Percentiles rank a stretch among this genome's conserved stretches.
phyloP scores from a whole-genome alignment of 768 basidiomycete genomes.

The Phanerochaete sordida region DNA sequence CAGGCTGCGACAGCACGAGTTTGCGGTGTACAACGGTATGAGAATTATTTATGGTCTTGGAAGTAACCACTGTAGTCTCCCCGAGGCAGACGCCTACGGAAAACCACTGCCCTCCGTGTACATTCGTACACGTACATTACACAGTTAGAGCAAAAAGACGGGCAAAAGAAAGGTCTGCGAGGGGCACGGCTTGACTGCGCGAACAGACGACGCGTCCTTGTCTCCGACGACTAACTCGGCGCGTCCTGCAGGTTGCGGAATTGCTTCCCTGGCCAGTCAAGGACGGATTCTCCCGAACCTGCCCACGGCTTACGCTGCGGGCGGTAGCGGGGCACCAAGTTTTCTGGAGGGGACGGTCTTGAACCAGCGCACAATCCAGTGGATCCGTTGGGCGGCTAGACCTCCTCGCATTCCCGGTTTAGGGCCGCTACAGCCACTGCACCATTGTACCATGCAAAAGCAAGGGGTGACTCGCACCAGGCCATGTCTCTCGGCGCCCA shows the following conservation, averaged over 20 bases:
- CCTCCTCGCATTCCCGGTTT: slow-evolving; percentile 78
- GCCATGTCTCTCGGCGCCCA: no score
- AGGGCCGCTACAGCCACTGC: slow-evolving; percentile 80
- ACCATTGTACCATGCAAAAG: slow-evolving; percentile 34
- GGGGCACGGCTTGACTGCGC: slow-evolving; percentile 71
- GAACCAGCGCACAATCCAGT: slow-evolving; percentile 84
- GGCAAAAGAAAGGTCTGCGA: slow-evolving; percentile 75
- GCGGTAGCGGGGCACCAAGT: slow-evolving; percentile 79
- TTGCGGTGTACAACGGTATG: no score
- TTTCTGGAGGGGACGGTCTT: slow-evolving; percentile 93
- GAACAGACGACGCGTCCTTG: slow-evolving; percentile 79
- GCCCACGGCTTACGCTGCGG: slow-evolving; percentile 59
- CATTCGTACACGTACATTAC: no score
- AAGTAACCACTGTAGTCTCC: no score
- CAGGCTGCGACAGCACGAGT: no score
- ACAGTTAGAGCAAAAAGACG: no score
- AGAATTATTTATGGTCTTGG: no score
- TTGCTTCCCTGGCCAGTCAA: slow-evolving; percentile 89
- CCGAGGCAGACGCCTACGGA: no score
- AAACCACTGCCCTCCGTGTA: no score
- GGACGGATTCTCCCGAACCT: slow-evolving; percentile 80
- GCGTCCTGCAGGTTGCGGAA: slow-evolving; percentile 84
- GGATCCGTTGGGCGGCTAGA: slow-evolving; percentile 48
- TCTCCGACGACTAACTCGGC: slow-evolving; percentile 95
- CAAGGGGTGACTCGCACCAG: not conserved